These are phyloP conservation scores for Heterobasidion occidentale DNA, from an alignment of 1,284 basidiomycete genomes.

Conservation along the genomic window DNA sequence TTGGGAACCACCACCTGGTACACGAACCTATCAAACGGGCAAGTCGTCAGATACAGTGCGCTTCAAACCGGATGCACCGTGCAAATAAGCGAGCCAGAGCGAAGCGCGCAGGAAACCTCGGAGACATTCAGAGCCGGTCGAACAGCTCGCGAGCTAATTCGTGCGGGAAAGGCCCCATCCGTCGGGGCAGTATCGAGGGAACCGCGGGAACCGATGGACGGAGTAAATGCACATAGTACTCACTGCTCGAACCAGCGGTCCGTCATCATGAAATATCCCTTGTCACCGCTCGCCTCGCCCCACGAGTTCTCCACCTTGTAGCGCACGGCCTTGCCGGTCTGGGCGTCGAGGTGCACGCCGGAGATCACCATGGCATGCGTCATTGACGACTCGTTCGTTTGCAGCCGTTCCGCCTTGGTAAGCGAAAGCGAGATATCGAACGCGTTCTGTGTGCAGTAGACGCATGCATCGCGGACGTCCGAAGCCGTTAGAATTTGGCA, in stretches of 20 bases:
- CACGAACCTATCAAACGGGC: slow-evolving; percentile 46
- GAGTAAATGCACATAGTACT: slow-evolving; percentile 22
- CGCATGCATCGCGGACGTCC: background rate
- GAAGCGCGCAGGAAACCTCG: background rate
- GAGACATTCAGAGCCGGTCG: background rate
- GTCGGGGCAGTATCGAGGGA: background rate
- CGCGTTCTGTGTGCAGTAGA: slow-evolving; percentile 27
- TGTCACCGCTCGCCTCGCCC: slow-evolving; percentile 75
- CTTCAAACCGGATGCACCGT: background rate
- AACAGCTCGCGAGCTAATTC: too few species aligned
- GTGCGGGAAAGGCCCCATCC: too few species aligned
- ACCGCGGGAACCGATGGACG: background rate
- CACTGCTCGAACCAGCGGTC: slow-evolving; percentile 89
- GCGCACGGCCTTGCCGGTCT: slow-evolving; percentile 65
- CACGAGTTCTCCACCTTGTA: slow-evolving; percentile 97
- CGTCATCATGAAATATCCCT: slow-evolving; percentile 91
- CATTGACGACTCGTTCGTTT: slow-evolving; percentile 80
- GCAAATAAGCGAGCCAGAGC: background rate
- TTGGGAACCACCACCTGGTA: slow-evolving; percentile 87
- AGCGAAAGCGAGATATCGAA: slow-evolving; percentile 52
- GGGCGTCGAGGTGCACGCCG: slow-evolving; percentile 78
- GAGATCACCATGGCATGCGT: slow-evolving; percentile 94
- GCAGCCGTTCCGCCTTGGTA: slow-evolving; percentile 81
- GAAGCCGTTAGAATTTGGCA: background rate
- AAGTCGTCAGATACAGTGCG: background rate